Evolutionary conservation across 257 asterid species (phyloP), one percentile per base, ranked within the genome.

Genomic region (Ophiorrhiza pumila): DNA sequence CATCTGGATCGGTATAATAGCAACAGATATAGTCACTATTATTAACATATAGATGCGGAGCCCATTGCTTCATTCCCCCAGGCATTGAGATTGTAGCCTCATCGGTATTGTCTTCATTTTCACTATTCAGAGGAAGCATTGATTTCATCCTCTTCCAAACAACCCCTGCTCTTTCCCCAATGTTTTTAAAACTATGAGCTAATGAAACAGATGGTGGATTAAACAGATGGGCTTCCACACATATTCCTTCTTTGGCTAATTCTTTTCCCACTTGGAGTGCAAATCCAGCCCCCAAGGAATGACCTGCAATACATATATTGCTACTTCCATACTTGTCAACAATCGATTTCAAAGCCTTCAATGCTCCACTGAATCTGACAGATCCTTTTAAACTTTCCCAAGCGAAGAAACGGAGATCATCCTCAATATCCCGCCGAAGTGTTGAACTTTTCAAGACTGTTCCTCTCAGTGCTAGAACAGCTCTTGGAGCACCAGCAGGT

Each of bases 231-330:
- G 99, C 90, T 85, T 95, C 97, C 50, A 95, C 96, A 2, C 82
- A 88, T 14, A 95, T 76, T n/a, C 89, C 98, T 66, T 92, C 91
- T 86, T 95, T 95, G n/a, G 99, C 99, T 49, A 95, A 72, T 3
- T 89, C 84, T 80, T 95, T 95, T 47, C 99, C 99, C 0, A 90
- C 91, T 85, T 95, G 99, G 46, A 95, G 97, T 23, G 99, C 97
- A 64, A 95, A 92, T 12, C 97, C 99, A 7, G 99, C 98, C 15
- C 98, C 99, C 35, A 95, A 79, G 7, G 99, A 92, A 75, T 95
- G 99, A 13, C 99, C 98, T 0, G 97, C 90, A 4, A 92, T 77
- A 27, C 98, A 92, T 14, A 90, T 86, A 23, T 86, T 90, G 79
- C 80, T 83, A 65, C 96, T 87, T 5, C 99, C 98, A 20, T 87